Evolutionary conservation across 305 asterid species (phyloP), one percentile per base, ranked within the genome.

Genomic region (Andrographis paniculata): DNA sequence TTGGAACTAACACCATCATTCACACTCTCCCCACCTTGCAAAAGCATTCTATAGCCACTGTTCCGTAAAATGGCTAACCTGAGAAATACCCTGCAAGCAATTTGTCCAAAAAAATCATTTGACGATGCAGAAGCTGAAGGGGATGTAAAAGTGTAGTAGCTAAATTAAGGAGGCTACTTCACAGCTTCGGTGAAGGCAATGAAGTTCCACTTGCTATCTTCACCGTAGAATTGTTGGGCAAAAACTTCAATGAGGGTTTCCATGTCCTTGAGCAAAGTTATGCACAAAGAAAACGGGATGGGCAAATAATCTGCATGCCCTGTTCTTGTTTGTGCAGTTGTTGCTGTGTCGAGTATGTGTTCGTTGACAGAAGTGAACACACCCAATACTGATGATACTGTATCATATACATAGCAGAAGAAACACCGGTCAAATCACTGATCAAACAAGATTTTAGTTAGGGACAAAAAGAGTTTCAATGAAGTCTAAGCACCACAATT

Each of bases 241-340:
- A 64, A 84, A 68, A 89, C 98, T 75, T 89, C 96, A 58, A 89
- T 78, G 45, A 89, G 75, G 48, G 96, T 86, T 69, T 89, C 98
- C 79, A 89, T 67, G 75, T 86, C 98, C 68, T 87, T 86, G 10
- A 86, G 83, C 76, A 89, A 48, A 35, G 98, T 86, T 53, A 86
- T 74, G 81, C 78, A 82, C 46, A 89, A 67, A 14, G 98, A 71
- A 44, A 68, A 73, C 22, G 88, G 91, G 69, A 76, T 75, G 45
- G 84, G 66, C 31, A 84, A 71, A 71, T 82, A 63, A 65, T 75
- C 92, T 16, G 43, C 59, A 31, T 40, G 56, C 55, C 62, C 76
- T 14, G 69, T 17, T 22, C 38, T 62, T 24, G 64, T 49, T 53
- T 48, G 67, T 24, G 44, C 36, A n/a, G n/a, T n/a, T 30, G 88